Base-by-base conservation (phyloP, 2,329 filamentous ascomycete genomes). In the Fusarium torulosum region DNA sequence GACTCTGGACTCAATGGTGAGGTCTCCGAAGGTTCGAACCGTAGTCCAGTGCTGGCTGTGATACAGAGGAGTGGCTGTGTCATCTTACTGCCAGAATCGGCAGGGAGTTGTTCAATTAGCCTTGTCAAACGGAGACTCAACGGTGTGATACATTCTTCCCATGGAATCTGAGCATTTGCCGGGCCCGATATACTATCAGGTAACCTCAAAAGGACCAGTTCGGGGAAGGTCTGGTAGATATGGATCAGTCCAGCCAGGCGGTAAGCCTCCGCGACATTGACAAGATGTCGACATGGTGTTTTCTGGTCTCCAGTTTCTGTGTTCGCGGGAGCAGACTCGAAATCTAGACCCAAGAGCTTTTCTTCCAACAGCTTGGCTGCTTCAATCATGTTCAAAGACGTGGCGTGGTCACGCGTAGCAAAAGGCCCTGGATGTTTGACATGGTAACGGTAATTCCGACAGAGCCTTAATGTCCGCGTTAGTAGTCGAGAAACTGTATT, bases 181-280 rank as follows among this genome's bases (percentile, higher is more conserved):
- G 59, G 47, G 2, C 21, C 52, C 0, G 43, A 57, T 0, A 71
- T 8, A 8, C 61, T 40, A 3, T 57, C 66, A 0, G 77, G 76
- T 3, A 79, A 57, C 1, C 77, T 71, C 4, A 75, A 43, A 0
- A 74, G 58, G 0, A 77, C 75, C 2, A 79, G 54, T 7, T 79
- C 76, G 0, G 77, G 77, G 5, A 79, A 79, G 0, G 79, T 80
- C 45, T 79, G 75, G 63, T 81, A 81, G 2, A 81, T 75, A 35
- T 81, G 79, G 4, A 81, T 66, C 17, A 81, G 58, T 0, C 79
- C 76, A 0, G 76, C 74, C 0, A 81, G 67, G 2, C 77, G 75
- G 38, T 80, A 80, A 0, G 78, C 79, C 43, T 81, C 79, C 3
- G 78, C 78, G 1, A 78, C 77, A 2, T 73, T 63, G 15, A 74